These are phyloP conservation scores for Paraglomus occultum DNA, from an alignment of 192 early-diverging fungal genomes.

Conservation along the genomic window DNA sequence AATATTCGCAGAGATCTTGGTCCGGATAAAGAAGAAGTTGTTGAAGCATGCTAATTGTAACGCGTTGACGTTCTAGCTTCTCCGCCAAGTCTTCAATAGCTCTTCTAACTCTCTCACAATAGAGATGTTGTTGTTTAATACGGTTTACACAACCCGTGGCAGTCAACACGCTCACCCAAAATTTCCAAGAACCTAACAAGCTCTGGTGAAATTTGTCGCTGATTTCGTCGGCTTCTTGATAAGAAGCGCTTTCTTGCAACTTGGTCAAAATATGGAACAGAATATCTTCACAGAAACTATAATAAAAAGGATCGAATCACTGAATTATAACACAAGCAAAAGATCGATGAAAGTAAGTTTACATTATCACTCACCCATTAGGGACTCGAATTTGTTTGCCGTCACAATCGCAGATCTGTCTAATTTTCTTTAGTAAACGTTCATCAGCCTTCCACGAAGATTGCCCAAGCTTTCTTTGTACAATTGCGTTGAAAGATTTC, in stretches of 20 bases:
- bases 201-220: not conserved
- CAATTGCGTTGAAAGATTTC: no score
- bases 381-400: no score
- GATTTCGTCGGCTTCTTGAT: not conserved
- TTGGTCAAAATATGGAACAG: conserved; percentile 8
- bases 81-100: not conserved
- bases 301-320: no score
- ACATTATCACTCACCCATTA: not conserved
- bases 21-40: not conserved
- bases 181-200: conserved; percentile 6
- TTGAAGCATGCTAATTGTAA: conserved; percentile 9
- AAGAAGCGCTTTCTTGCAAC: not conserved
- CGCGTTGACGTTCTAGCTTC: not conserved
- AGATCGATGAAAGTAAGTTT: not conserved
- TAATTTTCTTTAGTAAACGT: no score
- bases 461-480: no score
- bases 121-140: not conserved
- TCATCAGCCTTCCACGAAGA: no score
- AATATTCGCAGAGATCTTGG: conserved; percentile 3
- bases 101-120: not conserved
- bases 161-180: conserved; percentile 15
- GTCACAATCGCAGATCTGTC: no score
- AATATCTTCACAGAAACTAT: conserved; percentile 4
- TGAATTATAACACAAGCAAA: no score
- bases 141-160: conserved; percentile 3